Base-by-base conservation (phyloP, 176 grass and related monocot species). In the Elymus sibiricus region DNA sequence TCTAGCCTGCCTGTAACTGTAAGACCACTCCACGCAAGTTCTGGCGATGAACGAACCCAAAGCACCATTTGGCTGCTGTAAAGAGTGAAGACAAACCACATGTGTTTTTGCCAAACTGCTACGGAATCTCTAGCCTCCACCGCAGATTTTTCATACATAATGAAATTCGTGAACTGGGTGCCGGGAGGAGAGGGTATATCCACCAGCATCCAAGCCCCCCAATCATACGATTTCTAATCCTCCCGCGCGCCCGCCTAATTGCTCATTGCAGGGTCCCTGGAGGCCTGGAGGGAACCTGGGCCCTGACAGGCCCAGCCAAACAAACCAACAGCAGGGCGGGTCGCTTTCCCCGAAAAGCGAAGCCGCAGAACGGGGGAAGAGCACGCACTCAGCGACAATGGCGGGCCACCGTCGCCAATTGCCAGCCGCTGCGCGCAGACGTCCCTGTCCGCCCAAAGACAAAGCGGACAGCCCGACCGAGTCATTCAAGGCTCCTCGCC, bases 321-420 rank as follows among this genome's bases (percentile, higher is more conserved):
- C 67, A 19, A 42, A 42, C 68, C 31, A 72, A 13, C 69, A 38
- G 2, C 67, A 0, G 11, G 0, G 11, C 22, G 3, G 60, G 59
- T 80, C 78, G 60, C 58, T 79, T 62, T 79, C 76, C 56, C 22
- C 34, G 0, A 25, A 78, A 78, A 78, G 76, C 28, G n/a, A 46
- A 2, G 27, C 5, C 69, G 11, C n/a, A 1, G 21, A 70, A 24
- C 21, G 42, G 42, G 42, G 42, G 42, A 44, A 44, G 43, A 12
- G 43, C 43, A 13, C 43, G 46, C 49, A 19, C 49, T 7, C 49
- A 2, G 49, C 49, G 49, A 53, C 49, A 53, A 44, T 11, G 49
- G 49, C 16, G 49, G 49, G 49, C 49, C 49, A 53, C 49, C 49
- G 49, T 0, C 70, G 39, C 7, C 37, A 25, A 43, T 25, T 0